Evolutionary conservation across 208 protist genomes (phyloP), one percentile per base, ranked within the genome.

Genomic region (Crithidia expoeki): DNA sequence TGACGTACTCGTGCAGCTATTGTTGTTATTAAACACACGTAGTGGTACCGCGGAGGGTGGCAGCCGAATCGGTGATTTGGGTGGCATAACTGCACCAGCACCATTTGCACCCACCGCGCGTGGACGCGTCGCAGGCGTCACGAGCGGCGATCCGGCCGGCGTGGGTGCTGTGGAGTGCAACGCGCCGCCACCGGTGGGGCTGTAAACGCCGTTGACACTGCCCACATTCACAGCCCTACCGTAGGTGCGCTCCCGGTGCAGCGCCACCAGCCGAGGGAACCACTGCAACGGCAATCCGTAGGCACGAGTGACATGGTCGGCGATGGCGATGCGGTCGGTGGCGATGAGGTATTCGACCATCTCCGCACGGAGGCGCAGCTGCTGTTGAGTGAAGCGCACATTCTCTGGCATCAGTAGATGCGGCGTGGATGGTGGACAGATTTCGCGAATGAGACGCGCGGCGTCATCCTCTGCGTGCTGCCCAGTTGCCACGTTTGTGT

Each of bases 281-380:
- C 83, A 91, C 72, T 86, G 73, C 19, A 86, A 62, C 1, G 90
- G 86, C 21, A 96, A 74, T 11, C 69, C 70, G 79, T 96, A 96
- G 40, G 69, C 59, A 4, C 83, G 67, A 3, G 78, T 74, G 21
- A 93, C 84, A 66, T 91, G 84, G 49, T 61, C 56, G 17, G 90
- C 90, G 19, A 92, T 72, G 36, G 56, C 65, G 33, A 72, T 50
- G 14, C 88, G 84, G 14, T 83, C 70, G n/a, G 90, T 96, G 11
- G 73, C 65, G 42, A 96, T 80, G 27, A 96, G 76, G 72, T 96
- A 96, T 32, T 89, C 72, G 2, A 96, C 79, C 66, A 96, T 86
- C 40, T 96, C 90, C 12, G 91, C 79, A 14, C 84, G 86, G 12
- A 96, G 69, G 25, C 74, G 73, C 52, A 96, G 52, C 42, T 80